Conservation (phyloP, 2,329 filamentous ascomycete genomes). For the Cyphellophora europaea region DNA sequence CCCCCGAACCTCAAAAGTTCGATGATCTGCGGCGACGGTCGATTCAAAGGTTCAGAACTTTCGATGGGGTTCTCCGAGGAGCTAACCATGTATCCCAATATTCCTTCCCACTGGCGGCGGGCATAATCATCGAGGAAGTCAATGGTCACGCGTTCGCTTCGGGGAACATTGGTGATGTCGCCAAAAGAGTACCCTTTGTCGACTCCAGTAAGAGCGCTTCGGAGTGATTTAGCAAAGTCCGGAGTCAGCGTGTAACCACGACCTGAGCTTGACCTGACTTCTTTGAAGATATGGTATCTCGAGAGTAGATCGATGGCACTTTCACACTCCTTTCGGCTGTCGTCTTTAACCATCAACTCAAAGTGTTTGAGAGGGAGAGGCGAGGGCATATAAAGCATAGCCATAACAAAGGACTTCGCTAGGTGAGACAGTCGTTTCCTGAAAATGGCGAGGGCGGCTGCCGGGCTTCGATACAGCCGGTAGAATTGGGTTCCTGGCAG, state of each 20-base stretch:
- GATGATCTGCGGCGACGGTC: constrained; percentile 65
- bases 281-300: constrained; percentile 75
- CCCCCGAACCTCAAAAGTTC: constrained; percentile 70
- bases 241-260: constrained; percentile 68
- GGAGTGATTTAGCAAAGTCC: constrained; percentile 75
- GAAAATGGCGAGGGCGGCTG: constrained; percentile 90
- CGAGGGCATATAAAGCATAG: constrained; percentile 78
- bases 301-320: constrained; percentile 73
- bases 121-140: constrained; percentile 76
- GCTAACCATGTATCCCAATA: constrained; percentile 86
- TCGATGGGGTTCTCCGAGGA: constrained; percentile 20
- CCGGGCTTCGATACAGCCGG: constrained; percentile 90
- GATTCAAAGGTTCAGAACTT: constrained; percentile 5
- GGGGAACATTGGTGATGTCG: constrained; percentile 61
- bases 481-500: constrained; percentile 82
- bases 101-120: constrained; percentile 85
- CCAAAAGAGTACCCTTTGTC: constrained; percentile 84
- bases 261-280: constrained; percentile 50
- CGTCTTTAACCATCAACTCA: constrained; percentile 74
- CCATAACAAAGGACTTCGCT: constrained; percentile 93
- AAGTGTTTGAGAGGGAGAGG: constrained; percentile 73
- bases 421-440: constrained; percentile 92
- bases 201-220: constrained; percentile 77
- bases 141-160: constrained; percentile 56
- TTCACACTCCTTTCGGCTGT: constrained; percentile 63